Conservation (phyloP, 352 stramenopile genomes). For the Globisporangium recalcitrans region DNA sequence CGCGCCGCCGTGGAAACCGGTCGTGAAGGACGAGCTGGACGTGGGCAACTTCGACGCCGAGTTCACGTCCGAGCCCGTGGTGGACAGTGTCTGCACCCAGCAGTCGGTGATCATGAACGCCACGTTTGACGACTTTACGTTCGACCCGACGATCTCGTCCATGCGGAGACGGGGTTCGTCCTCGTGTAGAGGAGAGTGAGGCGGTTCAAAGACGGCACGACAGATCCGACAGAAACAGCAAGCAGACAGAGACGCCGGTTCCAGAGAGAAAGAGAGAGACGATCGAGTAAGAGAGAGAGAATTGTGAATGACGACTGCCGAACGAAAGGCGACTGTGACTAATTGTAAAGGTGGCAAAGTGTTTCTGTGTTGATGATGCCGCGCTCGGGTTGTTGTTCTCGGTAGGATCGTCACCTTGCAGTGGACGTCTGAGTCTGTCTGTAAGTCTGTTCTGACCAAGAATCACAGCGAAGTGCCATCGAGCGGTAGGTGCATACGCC, state of each 20-base stretch:
- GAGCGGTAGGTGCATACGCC: neutral
- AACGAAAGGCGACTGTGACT: no score
- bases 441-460: neutral
- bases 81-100: slow-evolving; percentile 68
- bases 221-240: neutral
- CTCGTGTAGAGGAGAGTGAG: slow-evolving; percentile 5
- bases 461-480: neutral
- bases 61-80: slow-evolving; percentile 70
- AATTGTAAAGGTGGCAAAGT: no score
- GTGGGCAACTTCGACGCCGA: slow-evolving; percentile 75
- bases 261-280: no score
- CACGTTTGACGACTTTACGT: slow-evolving; percentile 74
- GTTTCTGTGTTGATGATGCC: neutral
- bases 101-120: slow-evolving; percentile 49
- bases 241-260: neutral
- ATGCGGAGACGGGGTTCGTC: slow-evolving; percentile 26
- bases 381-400: no score
- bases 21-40: slow-evolving; percentile 65
- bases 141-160: slow-evolving; percentile 59
- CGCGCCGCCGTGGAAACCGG: slow-evolving; percentile 51
- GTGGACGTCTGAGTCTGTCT: neutral
- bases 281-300: neutral
- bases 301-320: no score
- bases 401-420: neutral
- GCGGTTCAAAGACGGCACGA: no score